Percentiles rank a stretch among this genome's conserved stretches.
These are phyloP conservation scores for Collybia sp. DNA, from an alignment of 768 basidiomycete genomes.

Conservation along the genomic window DNA sequence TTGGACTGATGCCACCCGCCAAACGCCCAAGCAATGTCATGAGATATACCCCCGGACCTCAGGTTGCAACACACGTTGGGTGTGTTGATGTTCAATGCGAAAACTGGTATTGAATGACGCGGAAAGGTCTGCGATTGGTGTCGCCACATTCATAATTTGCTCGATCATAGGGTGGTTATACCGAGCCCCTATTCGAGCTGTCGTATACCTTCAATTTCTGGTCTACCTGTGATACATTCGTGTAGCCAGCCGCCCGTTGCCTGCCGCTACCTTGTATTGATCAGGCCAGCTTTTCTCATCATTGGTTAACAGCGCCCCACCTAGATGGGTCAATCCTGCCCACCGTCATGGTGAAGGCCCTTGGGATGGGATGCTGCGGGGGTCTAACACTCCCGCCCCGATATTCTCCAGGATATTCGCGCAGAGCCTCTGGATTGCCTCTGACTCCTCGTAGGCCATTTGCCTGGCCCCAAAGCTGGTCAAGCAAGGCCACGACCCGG, in stretches of 20 bases:
- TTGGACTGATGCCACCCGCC: no score
- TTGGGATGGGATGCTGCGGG: constrained; percentile 74
- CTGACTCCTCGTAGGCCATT: constrained; percentile 58
- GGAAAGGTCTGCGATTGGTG: no score
- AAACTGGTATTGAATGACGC: no score
- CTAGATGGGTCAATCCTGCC: constrained; percentile 73
- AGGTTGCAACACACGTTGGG: no score
- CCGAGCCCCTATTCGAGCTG: constrained; percentile 52
- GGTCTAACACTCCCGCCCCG: background rate
- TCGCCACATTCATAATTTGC: no score
- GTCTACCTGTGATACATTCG: constrained; percentile 61
- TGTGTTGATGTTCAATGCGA: no score
- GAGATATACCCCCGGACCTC: no score
- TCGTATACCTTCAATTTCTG: constrained; percentile 84
- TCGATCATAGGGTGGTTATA: constrained; percentile 89
- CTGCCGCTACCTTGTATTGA: no score
- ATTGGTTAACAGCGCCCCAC: constrained; percentile 77
- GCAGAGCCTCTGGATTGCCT: constrained; percentile 53
- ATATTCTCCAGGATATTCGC: constrained; percentile 52
- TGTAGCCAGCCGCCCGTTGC: constrained; percentile 52
- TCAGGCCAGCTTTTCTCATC: constrained; percentile 68
- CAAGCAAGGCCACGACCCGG: constrained; percentile 29
- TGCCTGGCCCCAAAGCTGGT: constrained; percentile 42
- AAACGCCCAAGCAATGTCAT: no score
- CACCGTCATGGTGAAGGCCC: constrained; percentile 77